Evolutionary conservation across 371 early-diverging fungal species (phyloP).

Genomic region (Syncephalastrum sp.): DNA sequence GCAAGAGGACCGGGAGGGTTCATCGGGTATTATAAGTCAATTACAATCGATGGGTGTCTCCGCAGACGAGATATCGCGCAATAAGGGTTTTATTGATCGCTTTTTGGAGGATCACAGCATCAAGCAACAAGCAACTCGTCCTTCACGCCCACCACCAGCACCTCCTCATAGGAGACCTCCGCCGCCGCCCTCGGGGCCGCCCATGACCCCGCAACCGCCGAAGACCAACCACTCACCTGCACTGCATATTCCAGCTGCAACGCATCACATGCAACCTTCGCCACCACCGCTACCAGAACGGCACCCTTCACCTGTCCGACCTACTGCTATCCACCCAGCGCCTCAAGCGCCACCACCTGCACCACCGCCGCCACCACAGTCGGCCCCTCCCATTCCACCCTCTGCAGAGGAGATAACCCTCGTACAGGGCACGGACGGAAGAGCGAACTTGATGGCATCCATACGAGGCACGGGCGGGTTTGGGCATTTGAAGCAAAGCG

Average conservation of each 20-base stretch:
- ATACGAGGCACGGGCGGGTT: slow-evolving; percentile 46
- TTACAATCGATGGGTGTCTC: slow-evolving; percentile 77
- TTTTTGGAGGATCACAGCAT: slow-evolving; percentile 43
- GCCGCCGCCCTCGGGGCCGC: slow-evolving; percentile 5
- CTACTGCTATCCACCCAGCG: slow-evolving; percentile 11
- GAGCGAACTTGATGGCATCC: slow-evolving; percentile 38
- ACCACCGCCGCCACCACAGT: slow-evolving; percentile 15
- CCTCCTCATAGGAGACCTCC: slow-evolving; percentile 5
- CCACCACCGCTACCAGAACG: slow-evolving; percentile 11
- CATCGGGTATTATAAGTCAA: slow-evolving; percentile 55
- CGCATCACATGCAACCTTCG: slow-evolving; percentile 1
- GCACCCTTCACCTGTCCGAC: slow-evolving; percentile 6
- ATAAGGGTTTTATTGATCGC: slow-evolving; percentile 45
- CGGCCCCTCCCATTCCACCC: slow-evolving; percentile 6
- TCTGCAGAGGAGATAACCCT: slow-evolving; percentile 5
- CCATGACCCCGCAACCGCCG: neutral
- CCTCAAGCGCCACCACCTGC: slow-evolving; percentile 18
- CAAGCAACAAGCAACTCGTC: neutral
- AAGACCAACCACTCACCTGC: neutral
- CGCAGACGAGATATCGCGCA: slow-evolving; percentile 58
- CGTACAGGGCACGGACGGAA: slow-evolving; percentile 11
- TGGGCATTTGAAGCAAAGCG: slow-evolving; percentile 33
- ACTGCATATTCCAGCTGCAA: neutral
- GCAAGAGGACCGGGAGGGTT: slow-evolving; percentile 67
- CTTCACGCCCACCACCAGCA: slow-evolving; percentile 10